Percentiles rank a stretch among this genome's conserved stretches.
phyloP scores from a whole-genome alignment of 108 stramenopile species.

The Schizochytrium sp. region DNA sequence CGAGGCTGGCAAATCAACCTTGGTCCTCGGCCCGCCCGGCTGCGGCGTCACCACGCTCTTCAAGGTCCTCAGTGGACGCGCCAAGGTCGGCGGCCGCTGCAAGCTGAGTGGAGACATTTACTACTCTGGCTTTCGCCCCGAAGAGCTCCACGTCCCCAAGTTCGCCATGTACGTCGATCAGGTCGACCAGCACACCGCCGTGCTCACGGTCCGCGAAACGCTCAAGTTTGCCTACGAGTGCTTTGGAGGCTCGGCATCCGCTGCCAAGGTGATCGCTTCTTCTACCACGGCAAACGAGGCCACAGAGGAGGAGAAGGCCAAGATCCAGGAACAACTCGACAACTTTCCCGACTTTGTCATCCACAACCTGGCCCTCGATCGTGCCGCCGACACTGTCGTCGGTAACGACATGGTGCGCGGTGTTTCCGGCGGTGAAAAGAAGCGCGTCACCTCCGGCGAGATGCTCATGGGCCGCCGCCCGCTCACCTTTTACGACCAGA shows the following conservation, averaged over 20 bases:
- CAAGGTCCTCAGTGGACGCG: background rate
- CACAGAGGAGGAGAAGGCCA: background rate
- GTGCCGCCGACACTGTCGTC: slow-evolving; percentile 41
- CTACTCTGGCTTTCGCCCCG: background rate
- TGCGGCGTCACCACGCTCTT: slow-evolving; percentile 57
- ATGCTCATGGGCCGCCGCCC: slow-evolving; percentile 46
- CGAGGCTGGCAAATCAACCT: slow-evolving; percentile 62
- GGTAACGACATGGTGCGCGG: slow-evolving; percentile 63
- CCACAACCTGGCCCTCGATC: slow-evolving; percentile 39
- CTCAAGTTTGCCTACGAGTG: background rate
- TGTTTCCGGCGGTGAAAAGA: slow-evolving; percentile 29
- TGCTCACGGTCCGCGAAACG: slow-evolving; percentile 7
- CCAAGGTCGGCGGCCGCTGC: background rate
- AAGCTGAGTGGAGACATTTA: background rate
- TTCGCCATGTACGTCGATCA: background rate
- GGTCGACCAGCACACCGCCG: background rate
- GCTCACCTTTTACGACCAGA: slow-evolving; percentile 20
- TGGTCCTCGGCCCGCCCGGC: slow-evolving; percentile 73
- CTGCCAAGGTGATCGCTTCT: background rate
- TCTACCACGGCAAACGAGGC: background rate
- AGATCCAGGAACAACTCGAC: slow-evolving; percentile 8
- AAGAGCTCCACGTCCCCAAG: background rate
- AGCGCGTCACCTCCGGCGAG: slow-evolving; percentile 43
- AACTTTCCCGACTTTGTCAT: slow-evolving; percentile 44
- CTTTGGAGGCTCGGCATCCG: background rate